Conservation (phyloP, 768 basidiomycete species). For the Myochromella boudieri region DNA sequence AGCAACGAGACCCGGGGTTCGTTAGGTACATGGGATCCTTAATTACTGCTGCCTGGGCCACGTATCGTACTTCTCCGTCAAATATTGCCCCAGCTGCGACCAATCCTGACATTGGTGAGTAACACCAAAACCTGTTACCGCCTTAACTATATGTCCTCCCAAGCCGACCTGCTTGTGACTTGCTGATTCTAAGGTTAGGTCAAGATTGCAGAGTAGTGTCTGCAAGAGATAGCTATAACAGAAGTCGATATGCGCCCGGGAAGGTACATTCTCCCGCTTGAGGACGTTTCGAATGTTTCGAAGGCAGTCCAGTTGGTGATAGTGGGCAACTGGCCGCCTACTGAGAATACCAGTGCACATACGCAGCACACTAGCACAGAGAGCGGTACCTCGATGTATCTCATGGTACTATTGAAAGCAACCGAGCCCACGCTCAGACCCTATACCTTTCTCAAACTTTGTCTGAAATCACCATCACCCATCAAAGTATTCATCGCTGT, state of each 20-base stretch:
- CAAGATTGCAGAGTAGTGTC: not conserved
- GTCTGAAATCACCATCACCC: not conserved
- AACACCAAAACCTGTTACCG: slow-evolving; percentile 1
- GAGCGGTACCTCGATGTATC: not conserved
- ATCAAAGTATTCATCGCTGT: no score
- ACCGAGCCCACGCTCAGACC: not conserved
- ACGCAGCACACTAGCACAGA: not conserved
- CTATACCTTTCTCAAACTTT: not conserved
- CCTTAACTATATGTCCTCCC: not conserved
- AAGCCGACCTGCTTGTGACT: not conserved
- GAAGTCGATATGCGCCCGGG: not conserved
- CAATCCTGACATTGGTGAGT: slow-evolving; percentile 3
- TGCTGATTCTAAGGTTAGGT: slow-evolving; percentile 1
- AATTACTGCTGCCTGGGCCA: no score
- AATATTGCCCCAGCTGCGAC: not conserved
- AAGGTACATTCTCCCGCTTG: not conserved
- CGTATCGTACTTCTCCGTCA: not conserved
- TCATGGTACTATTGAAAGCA: not conserved
- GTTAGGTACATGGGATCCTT: no score
- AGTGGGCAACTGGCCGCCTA: not conserved
- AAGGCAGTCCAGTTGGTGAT: slow-evolving; percentile 1
- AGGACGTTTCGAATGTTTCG: not conserved
- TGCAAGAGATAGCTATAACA: not conserved
- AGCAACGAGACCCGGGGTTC: no score
- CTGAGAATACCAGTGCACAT: not conserved